Base-by-base conservation (phyloP, 306 rosid species). In the Castanospermum australe region DNA sequence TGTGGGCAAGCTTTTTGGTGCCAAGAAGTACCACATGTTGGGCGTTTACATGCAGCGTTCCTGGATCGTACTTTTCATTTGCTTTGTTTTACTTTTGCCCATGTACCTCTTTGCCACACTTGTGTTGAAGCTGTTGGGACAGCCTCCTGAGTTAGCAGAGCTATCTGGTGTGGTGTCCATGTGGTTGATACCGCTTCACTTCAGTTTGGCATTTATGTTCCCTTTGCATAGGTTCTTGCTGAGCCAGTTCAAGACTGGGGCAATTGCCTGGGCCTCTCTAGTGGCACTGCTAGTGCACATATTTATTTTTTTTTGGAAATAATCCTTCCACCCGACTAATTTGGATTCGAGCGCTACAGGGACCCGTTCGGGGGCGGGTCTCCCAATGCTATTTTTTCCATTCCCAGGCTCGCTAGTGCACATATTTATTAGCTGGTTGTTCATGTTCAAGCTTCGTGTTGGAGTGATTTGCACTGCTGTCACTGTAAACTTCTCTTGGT, bases 1-100 rank as follows among this genome's bases (percentile, higher is more conserved):
- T 94, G 97, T 1, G 97, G 98, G 33, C 97, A 94, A 81, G 98
- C 98, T 0, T 94, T 9, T n/a, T 41, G 98, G 98, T 3, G 97
- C 97, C 0, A 89, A 91, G 83, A 86, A 92, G 52, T 83, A 86
- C 61, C 44, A 88, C 85, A 92, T 92, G 97, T 71, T 94, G 62
- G 98, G 98, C 0, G 79, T 92, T 0, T 94, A 94, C 79, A 85
- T 94, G 91, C 98, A 94, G 76, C 87, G 98, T 1, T 92, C 94
- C 0, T 92, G 98, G 98, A 87, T 92, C 14, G 91, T 92, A 28
- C 81, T 92, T 6, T 85, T 79, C 45, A 2, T 83, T 0, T 90
- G 94, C 12, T 88, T 92, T 12, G 50, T 92, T 22, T 39, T 92
- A 0, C 87, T 89, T 5, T 32, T 94, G 22, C 98, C 97, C 0